Evolutionary conservation across 306 rosid species (phyloP), one percentile per base, ranked within the genome.

Genomic region (Castanospermum australe): DNA sequence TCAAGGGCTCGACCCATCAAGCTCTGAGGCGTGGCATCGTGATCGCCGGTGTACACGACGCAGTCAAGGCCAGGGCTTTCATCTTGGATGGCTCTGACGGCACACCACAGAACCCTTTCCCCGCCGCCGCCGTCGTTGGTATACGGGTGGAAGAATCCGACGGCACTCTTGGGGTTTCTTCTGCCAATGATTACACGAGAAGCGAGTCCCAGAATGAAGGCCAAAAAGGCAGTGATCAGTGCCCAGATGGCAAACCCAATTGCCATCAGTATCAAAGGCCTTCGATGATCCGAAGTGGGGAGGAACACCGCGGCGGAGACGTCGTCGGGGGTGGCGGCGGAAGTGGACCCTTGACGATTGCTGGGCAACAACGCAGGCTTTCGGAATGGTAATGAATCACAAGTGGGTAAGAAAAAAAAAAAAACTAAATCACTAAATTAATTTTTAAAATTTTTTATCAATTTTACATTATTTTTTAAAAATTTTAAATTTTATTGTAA

Each of bases 81-180:
- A 4, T 93, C 98, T 69, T 95, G 97, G 71, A 93, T 52, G 55
- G 91, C 94, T 89, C 85, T 95, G 45, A 95, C 92, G 50, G 94
- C 94, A 71, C 98, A 93, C 99, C 99, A 95, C 5, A 95, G 84
- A 10, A 95, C 98, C 70, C 96, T 82, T 75, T 95, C 99, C 5
- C 99, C 94, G 9, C 98, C 99, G 44, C 96, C 98, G 8, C 97
- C 98, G 36, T 91, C 96, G 78, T 93, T 93, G 80, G 99, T 93
- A 86, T 85, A 95, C 4, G 98, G 99, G 65, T 95, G 98, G 88
- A 95, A 93, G 93, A 92, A 95, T 1, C 86, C 98, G n/a, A 95
- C 82, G 22, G 94, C 95, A 28, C 39, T 83, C 74, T 89, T 88
- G 41, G 90, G 86, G 78, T 35, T 88, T 48, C 79, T 44, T 36